Percentiles rank a stretch among this genome's conserved stretches.
Conservation (phyloP, 2,329 filamentous ascomycete genomes). For the Exutisphaerella laricina region DNA sequence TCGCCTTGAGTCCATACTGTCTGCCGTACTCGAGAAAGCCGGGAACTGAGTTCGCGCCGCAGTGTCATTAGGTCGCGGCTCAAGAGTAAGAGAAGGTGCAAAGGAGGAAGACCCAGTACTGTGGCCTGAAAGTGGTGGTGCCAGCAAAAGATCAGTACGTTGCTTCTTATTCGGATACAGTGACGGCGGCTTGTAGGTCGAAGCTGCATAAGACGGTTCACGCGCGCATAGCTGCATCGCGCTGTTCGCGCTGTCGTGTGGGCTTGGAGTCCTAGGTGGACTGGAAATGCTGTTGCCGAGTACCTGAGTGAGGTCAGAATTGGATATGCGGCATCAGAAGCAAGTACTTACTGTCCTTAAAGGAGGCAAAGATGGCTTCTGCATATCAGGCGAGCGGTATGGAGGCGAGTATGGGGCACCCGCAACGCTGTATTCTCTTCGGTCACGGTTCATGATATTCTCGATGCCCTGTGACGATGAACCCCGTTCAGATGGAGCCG, state of each 20-base stretch:
- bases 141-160: constrained; percentile 20
- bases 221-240: constrained; percentile 25
- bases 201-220: constrained; percentile 29
- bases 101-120: constrained; percentile 11
- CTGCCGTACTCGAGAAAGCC: constrained; percentile 13
- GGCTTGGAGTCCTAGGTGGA: constrained; percentile 30
- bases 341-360: constrained; percentile 29
- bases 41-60: constrained; percentile 17
- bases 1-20: constrained; percentile 13
- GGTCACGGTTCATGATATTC: constrained; percentile 10
- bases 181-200: constrained; percentile 32
- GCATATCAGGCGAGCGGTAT: constrained; percentile 23
- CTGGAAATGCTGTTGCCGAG: constrained; percentile 28
- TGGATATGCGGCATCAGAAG: too few species aligned
- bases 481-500: constrained; percentile 6
- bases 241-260: constrained; percentile 14
- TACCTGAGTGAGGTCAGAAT: constrained; percentile 23
- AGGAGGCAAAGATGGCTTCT: constrained; percentile 31
- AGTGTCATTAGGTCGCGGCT: constrained; percentile 9
- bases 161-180: constrained; percentile 35
- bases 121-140: constrained; percentile 10
- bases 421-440: constrained; percentile 22
- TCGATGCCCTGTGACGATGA: constrained; percentile 9
- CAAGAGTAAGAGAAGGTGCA: constrained; percentile 13
- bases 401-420: constrained; percentile 28